Evolutionary conservation across 2,329 filamentous ascomycete genomes (phyloP), one percentile per base, ranked within the genome.

Genomic region (Podosphaera aphanis): DNA sequence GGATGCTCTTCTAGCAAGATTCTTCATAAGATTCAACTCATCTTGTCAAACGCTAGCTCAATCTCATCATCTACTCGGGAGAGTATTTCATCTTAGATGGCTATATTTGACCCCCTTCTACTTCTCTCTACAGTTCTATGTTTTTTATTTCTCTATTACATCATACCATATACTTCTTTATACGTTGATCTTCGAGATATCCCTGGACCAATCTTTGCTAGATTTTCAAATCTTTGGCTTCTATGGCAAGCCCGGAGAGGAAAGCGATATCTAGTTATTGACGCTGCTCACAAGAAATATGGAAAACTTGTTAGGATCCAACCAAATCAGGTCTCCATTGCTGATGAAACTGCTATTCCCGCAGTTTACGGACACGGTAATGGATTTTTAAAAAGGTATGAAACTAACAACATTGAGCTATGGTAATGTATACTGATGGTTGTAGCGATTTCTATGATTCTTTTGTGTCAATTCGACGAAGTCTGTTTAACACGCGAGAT

Each of bases 401-500:
- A 53, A 35, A n/a, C 10, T 11, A 43, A 25, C 3, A n/a, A 15
- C 5, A 3, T 20, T 6, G 18, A 31, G 7, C 25, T 18, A 31
- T 43, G 41, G 3, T 15, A 43, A 11, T 31, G n/a, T n/a, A n/a
- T n/a, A n/a, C n/a, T n/a, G n/a, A n/a, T n/a, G 29, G 16, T 11
- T 20, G n/a, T 18, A 52, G 50, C 7, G 48, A 52, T 21, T 93
- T 86, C 63, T 93, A 93, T 55, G 83, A 93, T 56, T 81, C 83
- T 43, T 93, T 93, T 55, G 84, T 93, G 46, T 86, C 81, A 11
- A 92, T 93, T 56, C 73, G 72, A 44, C 74, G 83, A 11, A 84
- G 84, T 18, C 68, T 94, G 11, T 94, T 93, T 73, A 93, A 92
- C 62, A 93, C 85, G 0, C 71, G 86, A 27, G 75, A 86, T 62